Evolutionary conservation across 345 rosid species (phyloP).

Genomic region (Lumnitzera littorea): DNA sequence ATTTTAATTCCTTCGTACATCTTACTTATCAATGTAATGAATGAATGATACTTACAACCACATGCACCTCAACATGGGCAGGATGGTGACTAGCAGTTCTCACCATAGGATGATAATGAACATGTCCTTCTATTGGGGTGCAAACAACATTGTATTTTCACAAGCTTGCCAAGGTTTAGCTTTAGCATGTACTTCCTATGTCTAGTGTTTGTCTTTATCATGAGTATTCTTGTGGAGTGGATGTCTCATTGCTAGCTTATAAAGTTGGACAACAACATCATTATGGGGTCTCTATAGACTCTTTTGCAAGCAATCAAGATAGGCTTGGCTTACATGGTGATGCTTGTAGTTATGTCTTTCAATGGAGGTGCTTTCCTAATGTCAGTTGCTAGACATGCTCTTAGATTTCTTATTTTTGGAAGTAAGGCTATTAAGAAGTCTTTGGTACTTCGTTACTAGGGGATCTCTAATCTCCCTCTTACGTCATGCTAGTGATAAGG

Average conservation of each 20-base stretch:
- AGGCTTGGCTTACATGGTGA: slow-evolving; percentile 27
- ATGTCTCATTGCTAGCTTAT: slow-evolving; percentile 21
- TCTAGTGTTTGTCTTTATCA: slow-evolving; percentile 22
- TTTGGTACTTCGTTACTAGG: not conserved
- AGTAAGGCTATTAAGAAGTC: slow-evolving; percentile 16
- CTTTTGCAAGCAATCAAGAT: slow-evolving; percentile 19
- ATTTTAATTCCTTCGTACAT: too few species aligned
- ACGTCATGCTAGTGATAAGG: slow-evolving; percentile 22
- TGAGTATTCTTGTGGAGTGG: slow-evolving; percentile 30
- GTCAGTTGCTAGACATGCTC: slow-evolving; percentile 30
- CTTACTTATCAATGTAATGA: too few species aligned
- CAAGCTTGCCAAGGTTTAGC: slow-evolving; percentile 23
- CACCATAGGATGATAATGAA: slow-evolving; percentile 9
- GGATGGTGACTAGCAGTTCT: too few species aligned
- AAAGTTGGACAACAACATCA: slow-evolving; percentile 2
- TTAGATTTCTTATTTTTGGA: slow-evolving; percentile 36
- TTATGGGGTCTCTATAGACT: slow-evolving; percentile 20
- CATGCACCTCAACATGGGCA: too few species aligned
- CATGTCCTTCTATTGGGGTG: slow-evolving; percentile 25
- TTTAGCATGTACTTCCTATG: slow-evolving; percentile 11
- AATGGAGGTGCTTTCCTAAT: slow-evolving; percentile 32
- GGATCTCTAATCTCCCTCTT: slow-evolving; percentile 15
- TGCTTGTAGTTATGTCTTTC: slow-evolving; percentile 45
- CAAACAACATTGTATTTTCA: slow-evolving; percentile 14
- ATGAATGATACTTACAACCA: too few species aligned